Evolutionary conservation across 352 stramenopile genomes (phyloP), one percentile per base, ranked within the genome.

Genomic region (Phytophthora vignae): DNA sequence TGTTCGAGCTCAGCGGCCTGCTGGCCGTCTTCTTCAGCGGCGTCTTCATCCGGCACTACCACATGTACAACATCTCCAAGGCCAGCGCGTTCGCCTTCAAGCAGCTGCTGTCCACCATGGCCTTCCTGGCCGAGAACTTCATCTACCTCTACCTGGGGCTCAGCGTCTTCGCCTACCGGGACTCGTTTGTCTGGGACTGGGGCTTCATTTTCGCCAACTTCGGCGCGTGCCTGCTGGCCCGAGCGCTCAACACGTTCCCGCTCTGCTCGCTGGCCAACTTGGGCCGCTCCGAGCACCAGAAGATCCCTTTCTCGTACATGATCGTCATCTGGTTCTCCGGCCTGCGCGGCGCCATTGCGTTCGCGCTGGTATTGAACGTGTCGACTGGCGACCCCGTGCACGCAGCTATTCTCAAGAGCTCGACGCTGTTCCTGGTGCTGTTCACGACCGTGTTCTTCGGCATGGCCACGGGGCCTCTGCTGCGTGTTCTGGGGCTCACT

Each of bases 241-340:
- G 87, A 42, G 83, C 83, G 8, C 61, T 87, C 52, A 93, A 91
- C 66, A 93, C 86, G 17, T 95, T 95, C 60, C 85, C 87, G 19
- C 58, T 95, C n/a, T 95, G 87, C 33, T 56, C 60, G 1, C 38
- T 90, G 8, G 83, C 87, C 21, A 95, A 95, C 54, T 31, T 59
- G 2, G 80, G 69, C 8, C 83, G 86, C 3, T 76, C 68, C 0
- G 56, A 72, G 11, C 36, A 66, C 17, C 59, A 78, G 22, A 76
- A 79, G 40, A 94, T 94, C 57, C 80, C 85, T 0, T 74, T 85
- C 40, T 79, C 42, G 22, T 91, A 92, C 65, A 92, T 93, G 83
- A 33, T 91, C 12, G 88, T 95, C 22, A 94, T 98, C 48, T 98
- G 92, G 92, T 98, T 98, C 66, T 90, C 92, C 1, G 96, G 96